Evolutionary conservation across 176 grass and related monocot species (phyloP).

Genomic region (Rhipidocladum racemiflorum): DNA sequence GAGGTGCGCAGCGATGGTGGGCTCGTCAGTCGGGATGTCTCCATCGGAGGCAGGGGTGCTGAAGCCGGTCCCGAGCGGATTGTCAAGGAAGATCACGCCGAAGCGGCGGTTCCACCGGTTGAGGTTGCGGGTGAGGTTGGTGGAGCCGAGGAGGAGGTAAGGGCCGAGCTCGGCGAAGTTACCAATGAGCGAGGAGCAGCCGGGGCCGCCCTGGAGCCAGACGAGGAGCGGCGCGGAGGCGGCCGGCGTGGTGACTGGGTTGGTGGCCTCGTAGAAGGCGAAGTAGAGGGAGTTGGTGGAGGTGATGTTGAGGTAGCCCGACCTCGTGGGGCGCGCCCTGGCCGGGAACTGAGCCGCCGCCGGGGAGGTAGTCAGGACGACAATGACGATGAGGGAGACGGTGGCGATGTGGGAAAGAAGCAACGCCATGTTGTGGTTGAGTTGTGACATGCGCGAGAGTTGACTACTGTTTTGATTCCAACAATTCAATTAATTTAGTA

Average conservation of each 20-base stretch:
- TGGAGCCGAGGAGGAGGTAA: conserved; percentile 38
- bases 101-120: conserved; percentile 64
- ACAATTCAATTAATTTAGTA: no score
- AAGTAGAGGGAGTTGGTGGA: conserved; percentile 36
- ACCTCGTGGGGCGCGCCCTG: conserved; percentile 50
- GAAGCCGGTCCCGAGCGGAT: conserved; percentile 69
- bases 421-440: neutral
- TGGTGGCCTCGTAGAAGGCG: conserved; percentile 68
- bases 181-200: conserved; percentile 58
- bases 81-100: conserved; percentile 70
- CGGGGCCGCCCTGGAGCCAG: conserved; percentile 70
- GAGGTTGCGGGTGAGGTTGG: conserved; percentile 41
- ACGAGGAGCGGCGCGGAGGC: conserved; percentile 48
- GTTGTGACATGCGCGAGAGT: neutral
- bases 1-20: conserved; percentile 48
- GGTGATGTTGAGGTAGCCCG: conserved; percentile 46
- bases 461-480: no score
- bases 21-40: conserved; percentile 54
- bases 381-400: neutral
- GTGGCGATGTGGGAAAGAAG: neutral
- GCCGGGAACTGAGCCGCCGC: conserved; percentile 24
- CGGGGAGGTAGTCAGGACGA: neutral
- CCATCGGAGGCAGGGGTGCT: conserved; percentile 33
- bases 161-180: conserved; percentile 68
- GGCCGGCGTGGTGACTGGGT: conserved; percentile 36